A percentile compares a stretch with the other conserved stretches of the same genome.
These are phyloP conservation scores for Tetrapisispora nanseiensis DNA, from an alignment of 805 yeast species.

Conservation along the genomic window DNA sequence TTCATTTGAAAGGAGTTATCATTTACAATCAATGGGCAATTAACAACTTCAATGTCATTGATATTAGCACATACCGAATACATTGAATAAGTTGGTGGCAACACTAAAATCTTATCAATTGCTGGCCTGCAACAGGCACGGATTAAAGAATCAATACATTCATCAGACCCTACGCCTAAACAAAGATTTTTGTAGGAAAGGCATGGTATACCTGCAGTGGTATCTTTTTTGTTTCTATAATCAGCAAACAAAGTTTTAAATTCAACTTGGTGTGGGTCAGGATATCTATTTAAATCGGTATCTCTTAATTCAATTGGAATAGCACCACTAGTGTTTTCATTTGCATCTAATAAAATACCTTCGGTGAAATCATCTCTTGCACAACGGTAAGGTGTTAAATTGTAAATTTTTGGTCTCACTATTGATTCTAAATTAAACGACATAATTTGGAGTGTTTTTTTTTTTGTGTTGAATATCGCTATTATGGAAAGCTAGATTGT, in stretches of 20 bases:
- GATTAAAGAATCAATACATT: constrained; percentile 80
- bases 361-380: constrained; percentile 91
- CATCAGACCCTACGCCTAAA: constrained; percentile 96
- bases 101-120: constrained; percentile 65
- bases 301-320: constrained; percentile 39
- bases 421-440: constrained; percentile 29
- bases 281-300: constrained; percentile 81
- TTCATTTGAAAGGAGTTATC: constrained; percentile 58
- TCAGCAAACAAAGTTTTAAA: constrained; percentile 63
- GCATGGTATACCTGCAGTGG: constrained; percentile 15
- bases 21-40: constrained; percentile 52
- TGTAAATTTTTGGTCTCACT: constrained; percentile 76
- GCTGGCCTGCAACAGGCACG: constrained; percentile 80
- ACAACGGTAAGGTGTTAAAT: constrained; percentile 86
- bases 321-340: constrained; percentile 92
- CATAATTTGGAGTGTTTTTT: constrained; percentile 8
- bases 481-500: too few species aligned
- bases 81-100: constrained; percentile 98
- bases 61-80: constrained; percentile 83
- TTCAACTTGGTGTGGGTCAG: constrained; percentile 87
- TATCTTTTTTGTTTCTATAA: constrained; percentile 45
- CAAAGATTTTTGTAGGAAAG: constrained; percentile 64
- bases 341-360: constrained; percentile 88
- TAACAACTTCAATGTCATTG: constrained; percentile 72
- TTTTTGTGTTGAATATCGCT: too few species aligned